These are phyloP conservation scores for Cyphellophora europaea DNA, from an alignment of 2,329 filamentous ascomycete genomes.

Conservation along the genomic window DNA sequence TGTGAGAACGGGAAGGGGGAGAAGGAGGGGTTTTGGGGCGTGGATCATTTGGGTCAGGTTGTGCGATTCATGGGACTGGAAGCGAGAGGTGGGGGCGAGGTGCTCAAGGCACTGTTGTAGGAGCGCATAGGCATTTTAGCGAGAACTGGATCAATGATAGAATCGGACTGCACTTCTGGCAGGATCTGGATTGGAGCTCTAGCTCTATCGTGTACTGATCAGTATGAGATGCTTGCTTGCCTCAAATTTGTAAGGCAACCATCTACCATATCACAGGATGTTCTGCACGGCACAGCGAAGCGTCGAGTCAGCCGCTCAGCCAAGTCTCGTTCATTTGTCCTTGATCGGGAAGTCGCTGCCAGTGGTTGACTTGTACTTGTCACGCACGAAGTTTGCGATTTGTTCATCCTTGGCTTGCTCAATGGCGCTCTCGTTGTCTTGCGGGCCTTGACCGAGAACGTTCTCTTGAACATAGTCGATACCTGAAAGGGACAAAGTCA, in stretches of 20 bases:
- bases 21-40: conserved; percentile 49
- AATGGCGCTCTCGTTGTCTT: conserved; percentile 61
- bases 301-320: too few species aligned
- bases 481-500: conserved; percentile 36
- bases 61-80: conserved; percentile 45
- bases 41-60: conserved; percentile 51
- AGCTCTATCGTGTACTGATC: too few species aligned
- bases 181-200: too few species aligned
- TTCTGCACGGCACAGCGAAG: too few species aligned
- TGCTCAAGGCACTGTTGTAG: neutral
- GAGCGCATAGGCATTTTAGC: neutral
- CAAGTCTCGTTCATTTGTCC: conserved; percentile 51
- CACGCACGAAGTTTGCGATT: conserved; percentile 63
- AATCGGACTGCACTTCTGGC: too few species aligned
- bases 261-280: too few species aligned
- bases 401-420: conserved; percentile 80
- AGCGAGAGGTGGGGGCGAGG: neutral
- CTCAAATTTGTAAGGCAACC: too few species aligned
- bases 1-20: conserved; percentile 45
- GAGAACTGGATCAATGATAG: too few species aligned
- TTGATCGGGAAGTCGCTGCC: conserved; percentile 61
- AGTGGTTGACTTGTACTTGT: conserved; percentile 54
- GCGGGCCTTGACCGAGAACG: conserved; percentile 58
- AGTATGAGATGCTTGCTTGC: too few species aligned
- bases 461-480: conserved; percentile 73